These are phyloP conservation scores for Paecilomyces variotii DNA, from an alignment of 2,329 filamentous ascomycete genomes.

Conservation along the genomic window DNA sequence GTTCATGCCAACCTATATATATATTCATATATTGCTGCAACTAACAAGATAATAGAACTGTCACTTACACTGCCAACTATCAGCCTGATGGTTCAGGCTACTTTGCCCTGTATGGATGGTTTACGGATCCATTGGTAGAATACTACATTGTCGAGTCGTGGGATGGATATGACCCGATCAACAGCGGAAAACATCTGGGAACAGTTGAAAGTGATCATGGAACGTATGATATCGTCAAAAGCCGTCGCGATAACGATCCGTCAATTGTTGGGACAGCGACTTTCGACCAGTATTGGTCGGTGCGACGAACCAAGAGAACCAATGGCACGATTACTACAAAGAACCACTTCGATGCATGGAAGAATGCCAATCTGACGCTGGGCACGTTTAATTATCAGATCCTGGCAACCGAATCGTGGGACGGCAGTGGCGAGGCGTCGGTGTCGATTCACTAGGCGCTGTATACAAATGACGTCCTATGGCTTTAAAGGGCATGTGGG, in stretches of 20 bases:
- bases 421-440: not conserved
- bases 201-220: conserved; percentile 29
- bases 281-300: conserved; percentile 38
- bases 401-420: conserved; percentile 30
- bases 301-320: conserved; percentile 27
- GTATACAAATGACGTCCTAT: not conserved
- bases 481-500: not conserved
- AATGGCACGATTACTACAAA: conserved; percentile 27
- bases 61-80: conserved; percentile 24
- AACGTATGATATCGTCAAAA: conserved; percentile 31
- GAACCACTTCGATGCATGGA: conserved; percentile 33
- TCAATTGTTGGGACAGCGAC: conserved; percentile 34
- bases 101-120: conserved; percentile 35
- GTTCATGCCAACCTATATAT: no score
- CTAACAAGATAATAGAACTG: conserved; percentile 1
- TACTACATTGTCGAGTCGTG: conserved; percentile 32
- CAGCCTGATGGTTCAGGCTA: conserved; percentile 25
- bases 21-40: not conserved
- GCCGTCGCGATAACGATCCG: conserved; percentile 29
- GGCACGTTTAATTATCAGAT: conserved; percentile 34
- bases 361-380: conserved; percentile 21
- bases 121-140: conserved; percentile 27
- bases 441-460: not conserved
- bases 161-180: conserved; percentile 21
- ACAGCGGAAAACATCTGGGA: conserved; percentile 20